Evolutionary conservation across 169 alveolate genomes (phyloP).

Genomic region (Besnoitia besnoiti): DNA sequence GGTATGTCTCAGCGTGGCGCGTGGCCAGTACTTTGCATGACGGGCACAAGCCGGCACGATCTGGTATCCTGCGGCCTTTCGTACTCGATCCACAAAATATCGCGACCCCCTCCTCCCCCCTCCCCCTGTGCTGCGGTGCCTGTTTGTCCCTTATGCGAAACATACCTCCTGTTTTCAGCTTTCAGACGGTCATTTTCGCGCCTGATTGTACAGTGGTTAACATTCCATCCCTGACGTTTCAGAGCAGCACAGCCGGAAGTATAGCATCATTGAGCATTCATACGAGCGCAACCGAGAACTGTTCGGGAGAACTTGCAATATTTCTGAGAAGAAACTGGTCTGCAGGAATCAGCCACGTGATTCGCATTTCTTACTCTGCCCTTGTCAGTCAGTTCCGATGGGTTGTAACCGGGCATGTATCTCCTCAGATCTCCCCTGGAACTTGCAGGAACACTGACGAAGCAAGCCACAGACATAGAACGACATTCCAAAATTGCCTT

Average conservation of each 20-base stretch:
- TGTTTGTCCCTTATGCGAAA: not conserved
- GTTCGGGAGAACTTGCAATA: not conserved
- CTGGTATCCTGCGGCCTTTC: too few relatives aligned
- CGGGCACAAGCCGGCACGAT: too few relatives aligned
- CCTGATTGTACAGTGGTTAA: not conserved
- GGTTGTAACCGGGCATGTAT: not conserved
- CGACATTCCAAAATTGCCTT: too few relatives aligned
- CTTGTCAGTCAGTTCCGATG: not conserved
- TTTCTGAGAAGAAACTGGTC: too few relatives aligned
- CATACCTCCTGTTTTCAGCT: not conserved
- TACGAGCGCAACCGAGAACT: too few relatives aligned
- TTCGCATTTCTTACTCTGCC: not conserved
- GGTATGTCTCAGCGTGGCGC: too few relatives aligned
- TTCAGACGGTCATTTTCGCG: constrained; percentile 9
- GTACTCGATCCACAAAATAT: too few relatives aligned
- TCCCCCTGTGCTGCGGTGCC: too few relatives aligned
- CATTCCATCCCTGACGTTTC: not conserved
- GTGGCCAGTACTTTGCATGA: too few relatives aligned
- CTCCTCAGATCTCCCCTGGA: not conserved
- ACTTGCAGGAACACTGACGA: not conserved
- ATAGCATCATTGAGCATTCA: not conserved
- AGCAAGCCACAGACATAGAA: not conserved
- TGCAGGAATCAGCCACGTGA: not conserved
- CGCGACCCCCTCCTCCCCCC: too few relatives aligned
- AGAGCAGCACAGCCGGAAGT: not conserved